phyloP scores from a whole-genome alignment of 2,329 filamentous ascomycete species.

The Trichoderma koningiopsis region DNA sequence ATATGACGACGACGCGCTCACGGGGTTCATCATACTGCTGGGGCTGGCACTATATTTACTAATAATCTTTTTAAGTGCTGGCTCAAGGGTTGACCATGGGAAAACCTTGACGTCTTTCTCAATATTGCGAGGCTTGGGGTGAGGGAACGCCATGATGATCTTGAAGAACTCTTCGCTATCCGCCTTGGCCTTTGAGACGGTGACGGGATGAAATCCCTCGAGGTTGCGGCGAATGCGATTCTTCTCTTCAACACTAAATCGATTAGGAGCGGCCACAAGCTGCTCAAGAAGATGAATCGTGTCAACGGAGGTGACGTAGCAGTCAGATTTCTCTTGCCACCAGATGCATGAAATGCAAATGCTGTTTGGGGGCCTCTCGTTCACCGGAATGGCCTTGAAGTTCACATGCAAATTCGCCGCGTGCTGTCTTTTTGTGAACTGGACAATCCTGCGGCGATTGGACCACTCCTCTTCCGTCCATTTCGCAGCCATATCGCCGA shows the following conservation, averaged over 20 bases:
- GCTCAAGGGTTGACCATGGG: constrained; percentile 85
- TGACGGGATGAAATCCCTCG: constrained; percentile 89
- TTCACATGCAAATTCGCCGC: constrained; percentile 79
- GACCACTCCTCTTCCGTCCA: constrained; percentile 84
- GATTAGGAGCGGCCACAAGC: constrained; percentile 70
- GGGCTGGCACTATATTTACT: constrained; percentile 79
- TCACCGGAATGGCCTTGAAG: constrained; percentile 77
- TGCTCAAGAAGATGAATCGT: constrained; percentile 95
- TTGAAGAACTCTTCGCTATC: constrained; percentile 99
- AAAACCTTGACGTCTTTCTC: constrained; percentile 99
- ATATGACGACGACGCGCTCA: constrained; percentile 43
- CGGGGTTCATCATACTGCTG: constrained; percentile 45
- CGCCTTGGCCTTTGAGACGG: constrained; percentile 87
- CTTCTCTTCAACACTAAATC: constrained; percentile 97
- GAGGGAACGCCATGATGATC: constrained; percentile 95
- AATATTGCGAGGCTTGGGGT: constrained; percentile 94
- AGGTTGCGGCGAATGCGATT: constrained; percentile 95
- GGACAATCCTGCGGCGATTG: constrained; percentile 78
- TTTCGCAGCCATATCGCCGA: constrained; percentile 78
- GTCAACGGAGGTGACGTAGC: constrained; percentile 94
- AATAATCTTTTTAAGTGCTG: constrained; percentile 96
- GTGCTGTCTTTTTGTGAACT: constrained; percentile 80
- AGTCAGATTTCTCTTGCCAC: constrained; percentile 90
- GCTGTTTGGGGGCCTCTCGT: constrained; percentile 78
- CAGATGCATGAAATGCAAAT: constrained; percentile 97